phyloP scores from a whole-genome alignment of 139 green algal genomes.

The Chlamydomonas sp. region DNA sequence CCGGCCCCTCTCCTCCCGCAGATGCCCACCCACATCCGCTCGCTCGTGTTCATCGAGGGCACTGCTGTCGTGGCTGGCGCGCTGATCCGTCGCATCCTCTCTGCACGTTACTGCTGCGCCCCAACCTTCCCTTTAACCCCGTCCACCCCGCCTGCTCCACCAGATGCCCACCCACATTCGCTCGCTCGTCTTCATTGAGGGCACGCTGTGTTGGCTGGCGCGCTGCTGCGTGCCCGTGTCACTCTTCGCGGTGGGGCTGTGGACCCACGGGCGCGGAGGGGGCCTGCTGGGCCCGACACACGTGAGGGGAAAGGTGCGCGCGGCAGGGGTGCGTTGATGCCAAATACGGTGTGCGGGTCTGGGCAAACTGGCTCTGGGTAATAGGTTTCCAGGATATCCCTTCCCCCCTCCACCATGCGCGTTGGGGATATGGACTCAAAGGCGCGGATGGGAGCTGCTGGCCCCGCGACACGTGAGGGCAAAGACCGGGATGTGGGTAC shows the following conservation, averaged over 20 bases:
- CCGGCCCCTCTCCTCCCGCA: slow-evolving; percentile 1
- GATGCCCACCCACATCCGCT: slow-evolving; percentile 7
- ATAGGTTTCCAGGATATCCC: no score
- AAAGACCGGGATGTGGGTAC: not conserved
- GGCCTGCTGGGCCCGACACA: not conserved
- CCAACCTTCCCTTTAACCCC: not conserved
- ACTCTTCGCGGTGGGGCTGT: slow-evolving; percentile 56
- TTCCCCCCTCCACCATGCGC: no score
- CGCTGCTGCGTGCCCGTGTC: slow-evolving; percentile 50
- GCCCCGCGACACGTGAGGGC: not conserved
- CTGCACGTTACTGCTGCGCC: no score
- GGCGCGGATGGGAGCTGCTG: not conserved
- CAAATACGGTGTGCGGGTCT: no score
- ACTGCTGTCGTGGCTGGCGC: slow-evolving; percentile 52
- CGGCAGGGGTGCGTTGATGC: no score
- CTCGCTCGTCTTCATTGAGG: slow-evolving; percentile 43
- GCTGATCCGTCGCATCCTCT: slow-evolving; percentile 20
- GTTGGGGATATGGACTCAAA: no score
- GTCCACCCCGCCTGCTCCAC: not conserved
- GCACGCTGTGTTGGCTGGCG: slow-evolving; percentile 53
- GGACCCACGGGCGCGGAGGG: slow-evolving; percentile 33
- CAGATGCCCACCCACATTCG: slow-evolving; percentile 5
- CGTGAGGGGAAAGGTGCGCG: no score
- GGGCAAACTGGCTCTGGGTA: no score
- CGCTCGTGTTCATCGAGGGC: slow-evolving; percentile 44